These are phyloP conservation scores for Trypanosoma boissoni DNA, from an alignment of 208 protist species.

Conservation along the genomic window DNA sequence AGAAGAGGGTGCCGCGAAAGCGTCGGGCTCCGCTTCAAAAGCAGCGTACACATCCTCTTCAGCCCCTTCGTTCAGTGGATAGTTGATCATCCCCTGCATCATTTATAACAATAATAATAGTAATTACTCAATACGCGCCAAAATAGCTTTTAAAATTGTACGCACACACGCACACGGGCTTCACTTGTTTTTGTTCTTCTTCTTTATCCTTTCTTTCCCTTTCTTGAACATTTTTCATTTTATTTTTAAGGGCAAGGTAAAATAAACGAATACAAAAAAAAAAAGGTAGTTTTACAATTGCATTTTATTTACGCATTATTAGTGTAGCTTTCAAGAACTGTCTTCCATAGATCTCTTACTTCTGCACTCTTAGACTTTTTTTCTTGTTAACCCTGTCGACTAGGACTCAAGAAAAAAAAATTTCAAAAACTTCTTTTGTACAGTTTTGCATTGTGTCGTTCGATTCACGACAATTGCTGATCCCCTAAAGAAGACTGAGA, in stretches of 20 bases:
- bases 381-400: too few relatives aligned
- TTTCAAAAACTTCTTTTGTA: too few relatives aligned
- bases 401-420: too few relatives aligned
- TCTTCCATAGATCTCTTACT: too few relatives aligned
- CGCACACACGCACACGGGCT: too few relatives aligned
- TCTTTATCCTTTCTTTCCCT: conserved; percentile 9
- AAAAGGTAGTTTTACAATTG: background rate
- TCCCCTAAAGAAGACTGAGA: too few relatives aligned
- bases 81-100: background rate
- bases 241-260: background rate
- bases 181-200: conserved; percentile 1
- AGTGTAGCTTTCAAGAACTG: background rate
- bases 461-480: too few relatives aligned
- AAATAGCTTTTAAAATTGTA: background rate
- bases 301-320: background rate
- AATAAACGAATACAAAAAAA: conserved; percentile 4
- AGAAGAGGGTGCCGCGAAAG: conserved; percentile 13
- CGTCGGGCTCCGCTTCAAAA: conserved; percentile 54
- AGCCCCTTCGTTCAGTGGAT: conserved; percentile 3
- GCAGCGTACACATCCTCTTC: conserved; percentile 80
- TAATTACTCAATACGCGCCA: background rate
- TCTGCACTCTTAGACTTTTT: too few relatives aligned
- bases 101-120: background rate
- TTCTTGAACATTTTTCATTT: background rate
- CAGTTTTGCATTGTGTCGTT: too few relatives aligned